phyloP scores from a whole-genome alignment of 352 stramenopile species.

The Lagenidium giganteum region DNA sequence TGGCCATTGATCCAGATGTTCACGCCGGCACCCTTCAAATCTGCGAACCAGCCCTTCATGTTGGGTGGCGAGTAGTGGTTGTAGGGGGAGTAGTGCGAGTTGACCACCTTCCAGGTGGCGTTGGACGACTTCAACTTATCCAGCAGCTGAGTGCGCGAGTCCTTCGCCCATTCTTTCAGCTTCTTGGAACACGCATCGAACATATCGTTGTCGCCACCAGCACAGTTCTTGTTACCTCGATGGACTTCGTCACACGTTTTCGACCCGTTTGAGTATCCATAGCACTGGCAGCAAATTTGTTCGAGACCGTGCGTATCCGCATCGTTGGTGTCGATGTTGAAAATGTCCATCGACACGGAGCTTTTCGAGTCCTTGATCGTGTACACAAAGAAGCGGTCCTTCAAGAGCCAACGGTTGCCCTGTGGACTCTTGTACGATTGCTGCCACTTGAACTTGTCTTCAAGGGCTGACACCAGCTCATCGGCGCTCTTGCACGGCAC shows the following conservation, averaged over 20 bases:
- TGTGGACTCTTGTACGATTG: constrained; percentile 75
- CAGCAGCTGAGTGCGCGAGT: constrained; percentile 45
- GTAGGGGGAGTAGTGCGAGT: constrained; percentile 81
- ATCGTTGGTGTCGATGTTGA: constrained; percentile 80
- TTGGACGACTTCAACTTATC: constrained; percentile 53
- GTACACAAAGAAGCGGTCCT: constrained; percentile 81
- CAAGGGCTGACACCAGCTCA: constrained; percentile 38
- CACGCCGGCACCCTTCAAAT: constrained; percentile 47
- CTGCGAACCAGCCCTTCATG: constrained; percentile 43
- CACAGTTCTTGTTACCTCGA: constrained; percentile 41
- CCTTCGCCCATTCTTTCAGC: constrained; percentile 47
- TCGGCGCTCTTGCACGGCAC: constrained; percentile 36
- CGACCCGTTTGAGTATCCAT: constrained; percentile 63
- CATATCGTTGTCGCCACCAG: constrained; percentile 47
- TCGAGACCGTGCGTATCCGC: constrained; percentile 49
- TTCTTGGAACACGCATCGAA: constrained; percentile 73
- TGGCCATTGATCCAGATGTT: constrained; percentile 70
- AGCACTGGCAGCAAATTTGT: constrained; percentile 82
- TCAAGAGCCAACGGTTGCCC: constrained; percentile 76
- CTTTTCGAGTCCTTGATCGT: constrained; percentile 45
- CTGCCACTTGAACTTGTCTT: constrained; percentile 73
- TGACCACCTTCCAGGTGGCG: constrained; percentile 81
- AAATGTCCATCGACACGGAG: constrained; percentile 78
- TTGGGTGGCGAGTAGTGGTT: constrained; percentile 58
- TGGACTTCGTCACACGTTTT: constrained; percentile 45